Evolutionary conservation across 2,329 filamentous ascomycete genomes (phyloP).

Genomic region (Fusarium keratoplasticum): DNA sequence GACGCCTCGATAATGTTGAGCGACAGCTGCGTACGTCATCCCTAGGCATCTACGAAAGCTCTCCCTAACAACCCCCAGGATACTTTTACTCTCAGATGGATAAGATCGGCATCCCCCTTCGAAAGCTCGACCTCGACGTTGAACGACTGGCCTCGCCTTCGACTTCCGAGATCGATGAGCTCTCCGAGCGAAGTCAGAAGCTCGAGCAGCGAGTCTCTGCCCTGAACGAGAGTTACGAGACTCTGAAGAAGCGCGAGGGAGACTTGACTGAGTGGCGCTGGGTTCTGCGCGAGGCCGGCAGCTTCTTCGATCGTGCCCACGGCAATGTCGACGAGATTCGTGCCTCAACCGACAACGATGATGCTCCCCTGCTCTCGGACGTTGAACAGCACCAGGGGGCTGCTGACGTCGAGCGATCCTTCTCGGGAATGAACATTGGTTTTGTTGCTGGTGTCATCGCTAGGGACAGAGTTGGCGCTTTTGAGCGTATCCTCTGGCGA

Average conservation of each 20-base stretch:
- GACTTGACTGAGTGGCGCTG: slow-evolving; percentile 98
- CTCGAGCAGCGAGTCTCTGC: slow-evolving; percentile 92
- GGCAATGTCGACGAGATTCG: slow-evolving; percentile 97
- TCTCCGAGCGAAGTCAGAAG: slow-evolving; percentile 90
- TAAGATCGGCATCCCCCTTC: slow-evolving; percentile 85
- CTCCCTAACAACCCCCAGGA: slow-evolving; percentile 63
- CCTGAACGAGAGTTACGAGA: slow-evolving; percentile 98
- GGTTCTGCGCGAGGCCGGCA: slow-evolving; percentile 94
- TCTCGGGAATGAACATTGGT: slow-evolving; percentile 98
- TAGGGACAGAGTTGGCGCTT: slow-evolving; percentile 90
- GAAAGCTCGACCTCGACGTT: slow-evolving; percentile 90
- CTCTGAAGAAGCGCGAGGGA: slow-evolving; percentile 95
- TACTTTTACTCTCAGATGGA: slow-evolving; percentile 98
- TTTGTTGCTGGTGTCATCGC: slow-evolving; percentile 97
- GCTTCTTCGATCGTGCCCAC: slow-evolving; percentile 96
- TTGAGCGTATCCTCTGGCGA: slow-evolving; percentile 97
- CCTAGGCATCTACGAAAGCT: slow-evolving; percentile 19
- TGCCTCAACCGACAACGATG: slow-evolving; percentile 88
- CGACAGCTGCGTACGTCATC: slow-evolving; percentile 86
- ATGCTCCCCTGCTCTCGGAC: slow-evolving; percentile 92
- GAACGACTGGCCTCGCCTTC: slow-evolving; percentile 88
- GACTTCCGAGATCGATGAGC: slow-evolving; percentile 95
- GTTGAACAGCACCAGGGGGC: slow-evolving; percentile 82
- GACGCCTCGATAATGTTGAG: slow-evolving; percentile 97
- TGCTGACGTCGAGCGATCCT: slow-evolving; percentile 82